Conservation (phyloP, 148 eudicot genomes). For the Dianthus caryophyllus region DNA sequence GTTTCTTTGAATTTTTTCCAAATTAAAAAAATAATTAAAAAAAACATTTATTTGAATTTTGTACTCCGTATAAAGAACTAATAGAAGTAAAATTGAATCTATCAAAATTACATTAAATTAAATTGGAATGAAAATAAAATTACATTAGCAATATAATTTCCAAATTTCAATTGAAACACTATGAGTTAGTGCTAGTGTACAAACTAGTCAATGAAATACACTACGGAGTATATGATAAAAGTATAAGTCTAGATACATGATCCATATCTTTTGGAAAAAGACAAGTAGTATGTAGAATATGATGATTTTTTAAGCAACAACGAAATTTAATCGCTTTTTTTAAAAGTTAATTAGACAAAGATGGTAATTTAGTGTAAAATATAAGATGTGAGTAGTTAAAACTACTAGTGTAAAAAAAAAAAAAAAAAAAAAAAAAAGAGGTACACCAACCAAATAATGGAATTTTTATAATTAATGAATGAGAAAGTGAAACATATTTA, state of each 20-base stretch:
- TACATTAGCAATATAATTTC: background rate
- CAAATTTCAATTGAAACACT: background rate
- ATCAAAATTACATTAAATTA: too few species aligned
- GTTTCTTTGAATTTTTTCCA: too few species aligned
- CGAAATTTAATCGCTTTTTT: constrained; percentile 13
- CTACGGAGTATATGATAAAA: background rate
- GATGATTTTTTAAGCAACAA: constrained; percentile 20
- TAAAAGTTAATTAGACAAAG: constrained; percentile 8
- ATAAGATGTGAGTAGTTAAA: constrained; percentile 32
- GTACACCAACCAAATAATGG: too few species aligned
- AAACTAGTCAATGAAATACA: too few species aligned
- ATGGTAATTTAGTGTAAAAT: background rate
- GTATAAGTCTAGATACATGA: constrained; percentile 22
- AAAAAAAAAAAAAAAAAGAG: constrained; percentile 38
- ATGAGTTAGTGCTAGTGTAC: background rate
- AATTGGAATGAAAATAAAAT: too few species aligned
- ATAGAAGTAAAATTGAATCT: too few species aligned
- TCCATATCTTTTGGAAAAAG: constrained; percentile 23
- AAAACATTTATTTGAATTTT: too few species aligned
- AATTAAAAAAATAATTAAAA: too few species aligned
- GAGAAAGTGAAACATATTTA: background rate
- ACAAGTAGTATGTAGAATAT: background rate
- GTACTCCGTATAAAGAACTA: too few species aligned
- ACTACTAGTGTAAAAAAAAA: constrained; percentile 23
- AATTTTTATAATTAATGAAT: constrained; percentile 2